Percentiles rank a stretch among this genome's conserved stretches.
Evolutionary conservation across 1,284 basidiomycete species (phyloP).

Genomic region (Cryptococcus sp.): DNA sequence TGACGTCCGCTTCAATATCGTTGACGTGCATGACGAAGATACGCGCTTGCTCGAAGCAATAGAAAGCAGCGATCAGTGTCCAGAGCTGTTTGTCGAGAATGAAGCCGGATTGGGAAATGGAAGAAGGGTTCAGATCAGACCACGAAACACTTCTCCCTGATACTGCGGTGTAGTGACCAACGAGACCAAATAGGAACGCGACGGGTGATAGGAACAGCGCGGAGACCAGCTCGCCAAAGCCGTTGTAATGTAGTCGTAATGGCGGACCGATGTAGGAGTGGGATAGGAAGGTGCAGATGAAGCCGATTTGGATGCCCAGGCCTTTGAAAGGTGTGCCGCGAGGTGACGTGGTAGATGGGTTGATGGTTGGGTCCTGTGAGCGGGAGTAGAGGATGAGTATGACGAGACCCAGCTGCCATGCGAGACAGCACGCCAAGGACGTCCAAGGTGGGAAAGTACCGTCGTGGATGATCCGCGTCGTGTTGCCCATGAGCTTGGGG

Average conservation of each 20-base stretch:
- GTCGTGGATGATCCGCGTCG: slow-evolving; percentile 31
- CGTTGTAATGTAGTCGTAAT: slow-evolving; percentile 29
- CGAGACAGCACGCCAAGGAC: slow-evolving; percentile 7
- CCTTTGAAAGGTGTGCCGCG: background rate
- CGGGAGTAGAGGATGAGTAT: slow-evolving; percentile 2
- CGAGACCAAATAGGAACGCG: slow-evolving; percentile 24
- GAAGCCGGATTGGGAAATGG: slow-evolving; percentile 11
- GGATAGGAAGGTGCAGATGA: slow-evolving; percentile 10
- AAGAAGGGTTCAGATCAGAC: slow-evolving; percentile 11
- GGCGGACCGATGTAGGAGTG: slow-evolving; percentile 32
- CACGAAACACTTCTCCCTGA: slow-evolving; percentile 10
- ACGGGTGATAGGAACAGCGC: slow-evolving; percentile 27
- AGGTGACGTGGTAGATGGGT: slow-evolving; percentile 1
- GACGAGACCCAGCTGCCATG: slow-evolving; percentile 5
- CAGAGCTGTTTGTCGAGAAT: slow-evolving; percentile 21
- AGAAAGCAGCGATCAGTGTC: slow-evolving; percentile 21
- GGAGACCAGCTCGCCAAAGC: slow-evolving; percentile 27
- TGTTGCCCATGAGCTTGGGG: slow-evolving; percentile 29
- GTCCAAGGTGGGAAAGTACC: slow-evolving; percentile 29
- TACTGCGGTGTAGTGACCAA: slow-evolving; percentile 29
- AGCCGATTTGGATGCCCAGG: background rate
- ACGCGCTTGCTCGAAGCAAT: slow-evolving; percentile 29
- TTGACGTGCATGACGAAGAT: slow-evolving; percentile 34
- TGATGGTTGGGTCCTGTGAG: slow-evolving; percentile 3
- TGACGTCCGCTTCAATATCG: slow-evolving; percentile 29